Base-by-base conservation (phyloP, 2,329 filamentous ascomycete species). In the Metarhizium robertsii region DNA sequence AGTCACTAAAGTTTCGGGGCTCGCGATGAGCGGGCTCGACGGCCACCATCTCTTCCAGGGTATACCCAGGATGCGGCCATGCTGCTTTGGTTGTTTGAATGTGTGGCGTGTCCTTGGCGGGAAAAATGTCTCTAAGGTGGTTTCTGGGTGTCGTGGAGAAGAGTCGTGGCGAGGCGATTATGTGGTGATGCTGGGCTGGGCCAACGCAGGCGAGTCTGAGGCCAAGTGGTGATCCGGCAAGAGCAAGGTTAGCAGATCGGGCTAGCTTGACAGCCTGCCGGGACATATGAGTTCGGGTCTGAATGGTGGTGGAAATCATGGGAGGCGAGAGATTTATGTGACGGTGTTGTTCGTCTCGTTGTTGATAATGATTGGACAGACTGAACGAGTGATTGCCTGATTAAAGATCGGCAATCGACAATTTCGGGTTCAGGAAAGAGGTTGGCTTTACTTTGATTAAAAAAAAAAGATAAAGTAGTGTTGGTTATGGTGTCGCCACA, bases 21-120 rank as follows among this genome's bases (percentile, higher is more conserved):
- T 85, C 70, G 29, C 92, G 86, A 67, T 97, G 92, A 25, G 86
- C 90, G 3, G 92, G 82, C 49, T 78, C 75, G 52, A 97, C 81
- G 20, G 71, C 71, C 29, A 80, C 75, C 87, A 97, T 94, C 68
- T 96, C 86, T 59, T 87, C 78, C 65, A 87, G 79, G 32, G 87
- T 88, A 69, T 89, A 95, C 58, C 85, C 79, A 58, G 84, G 85
- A 65, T 88, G 86, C 36, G 79, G 79, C 86, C 87, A 91, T 59
- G 85, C 80, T 6, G 86, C 75, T 16, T 79, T 78, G 0, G 86
- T 87, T 57, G 75, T 76, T 46, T 80, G 76, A 65, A 89, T 87
- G 55, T 79, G 75, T 20, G 78, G 72, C 2, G 83, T 85, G 63
- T 84, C 79, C 62, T 79, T 80, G 59, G 71, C 67, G 30, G 85